Evolutionary conservation across 225 moss, liverwort and hornwort species (phyloP), one percentile per base, ranked within the genome.

Genomic region (Marchantia polymorpha): DNA sequence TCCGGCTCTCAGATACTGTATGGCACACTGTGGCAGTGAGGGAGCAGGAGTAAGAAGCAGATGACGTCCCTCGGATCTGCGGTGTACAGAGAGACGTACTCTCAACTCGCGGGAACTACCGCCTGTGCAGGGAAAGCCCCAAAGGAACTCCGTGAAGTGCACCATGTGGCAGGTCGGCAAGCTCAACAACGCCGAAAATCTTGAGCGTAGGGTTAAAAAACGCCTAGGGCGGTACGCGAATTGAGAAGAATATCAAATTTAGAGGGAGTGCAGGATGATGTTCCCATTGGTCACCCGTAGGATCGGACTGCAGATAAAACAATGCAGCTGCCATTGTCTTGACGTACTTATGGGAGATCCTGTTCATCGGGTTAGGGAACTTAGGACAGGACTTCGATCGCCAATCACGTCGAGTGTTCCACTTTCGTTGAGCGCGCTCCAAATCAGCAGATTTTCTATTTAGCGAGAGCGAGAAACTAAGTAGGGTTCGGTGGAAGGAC

Each of bases 351-450:
- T 39, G 39, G 5, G 39, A 39, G 39, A 61, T 61, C 61, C 61
- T 61, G 61, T 61, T 23, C n/a, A 61, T 61, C n/a, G 23, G n/a
- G 61, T 61, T 61, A 61, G n/a, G n/a, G 65, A 65, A 29, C 65
- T 65, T 29, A 27, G 27, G 65, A 65, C 65, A 65, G 25, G 29
- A 27, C 12, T 25, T 4, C 27, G 12, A 29, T 26, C 14, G 16
- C 6, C 61, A 61, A 17, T 61, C 15, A 19, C 17, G 61, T 61
- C 23, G 23, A 3, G 6, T 0, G n/a, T 61, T 22, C 10, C 29
- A 10, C 61, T 61, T 22, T 23, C 29, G 1, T 29, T 65, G 19
- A 65, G 10, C 12, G 8, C 26, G 12, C 29, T 65, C 12, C 12
- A 65, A 65, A 27, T 12, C 19, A 8, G 2, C 9, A 64, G 15